phyloP scores from a whole-genome alignment of 441 rosid species.

The Erodium chrysanthum region DNA sequence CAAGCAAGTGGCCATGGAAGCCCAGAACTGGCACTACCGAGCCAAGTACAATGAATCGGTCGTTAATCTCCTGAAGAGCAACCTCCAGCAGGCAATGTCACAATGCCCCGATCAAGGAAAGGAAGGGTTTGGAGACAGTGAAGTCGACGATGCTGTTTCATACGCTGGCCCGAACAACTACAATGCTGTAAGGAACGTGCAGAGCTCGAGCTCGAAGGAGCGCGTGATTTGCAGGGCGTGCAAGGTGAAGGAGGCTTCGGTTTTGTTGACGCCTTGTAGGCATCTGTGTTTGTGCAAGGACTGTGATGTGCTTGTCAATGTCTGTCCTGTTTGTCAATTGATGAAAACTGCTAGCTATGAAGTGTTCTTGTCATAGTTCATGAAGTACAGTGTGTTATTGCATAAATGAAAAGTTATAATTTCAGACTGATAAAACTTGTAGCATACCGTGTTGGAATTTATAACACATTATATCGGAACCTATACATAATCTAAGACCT shows the following conservation, averaged over 20 bases:
- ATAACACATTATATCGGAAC: too few species aligned
- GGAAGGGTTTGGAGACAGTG: conserved; percentile 83
- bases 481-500: too few species aligned
- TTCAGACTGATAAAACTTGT: too few species aligned
- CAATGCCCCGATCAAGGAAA: conserved; percentile 57
- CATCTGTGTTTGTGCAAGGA: conserved; percentile 74
- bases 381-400: conserved; percentile 17
- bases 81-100: conserved; percentile 59
- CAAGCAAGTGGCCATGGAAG: conserved; percentile 50
- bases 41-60: conserved; percentile 67
- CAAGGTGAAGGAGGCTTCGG: conserved; percentile 47
- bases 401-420: conserved; percentile 4
- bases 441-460: too few species aligned
- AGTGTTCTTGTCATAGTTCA: conserved; percentile 43
- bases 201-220: conserved; percentile 24
- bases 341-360: conserved; percentile 48
- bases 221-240: conserved; percentile 55
- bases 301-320: conserved; percentile 40
- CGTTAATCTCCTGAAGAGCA: conserved; percentile 46
- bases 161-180: conserved; percentile 38
- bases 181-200: conserved; percentile 13
- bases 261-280: conserved; percentile 72
- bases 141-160: conserved; percentile 59
- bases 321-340: conserved; percentile 72
- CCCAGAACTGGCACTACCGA: conserved; percentile 66